Evolutionary conservation across 768 basidiomycete species (phyloP).

Genomic region (Xerocomellus amylosporus): DNA sequence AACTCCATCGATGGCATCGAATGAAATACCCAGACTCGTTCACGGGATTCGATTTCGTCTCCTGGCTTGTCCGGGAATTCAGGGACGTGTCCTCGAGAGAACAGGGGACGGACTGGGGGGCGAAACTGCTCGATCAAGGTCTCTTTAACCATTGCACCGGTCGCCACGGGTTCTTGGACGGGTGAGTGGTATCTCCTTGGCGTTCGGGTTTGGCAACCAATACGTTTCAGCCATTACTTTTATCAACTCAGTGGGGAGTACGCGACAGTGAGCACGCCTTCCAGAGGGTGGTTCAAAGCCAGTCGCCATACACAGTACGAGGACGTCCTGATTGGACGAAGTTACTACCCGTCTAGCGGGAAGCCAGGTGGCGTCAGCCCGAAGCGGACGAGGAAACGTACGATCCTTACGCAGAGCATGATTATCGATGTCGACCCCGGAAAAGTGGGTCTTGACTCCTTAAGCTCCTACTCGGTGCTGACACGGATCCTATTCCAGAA

Average conservation of each 20-base stretch:
- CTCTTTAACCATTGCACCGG: constrained; percentile 82
- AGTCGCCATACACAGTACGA: constrained; percentile 43
- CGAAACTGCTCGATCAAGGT: constrained; percentile 73
- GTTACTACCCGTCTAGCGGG: constrained; percentile 37
- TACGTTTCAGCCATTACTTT: constrained; percentile 69
- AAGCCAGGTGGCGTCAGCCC: constrained; percentile 38
- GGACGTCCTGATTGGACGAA: constrained; percentile 37
- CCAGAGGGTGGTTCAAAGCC: constrained; percentile 62
- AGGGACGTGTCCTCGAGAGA: constrained; percentile 81
- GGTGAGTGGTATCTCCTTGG: constrained; percentile 46
- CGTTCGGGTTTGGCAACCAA: constrained; percentile 3
- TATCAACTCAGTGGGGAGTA: constrained; percentile 82
- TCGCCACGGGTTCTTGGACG: constrained; percentile 82
- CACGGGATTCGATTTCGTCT: constrained; percentile 84
- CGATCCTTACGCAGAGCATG: constrained; percentile 85
- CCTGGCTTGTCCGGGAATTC: constrained; percentile 91
- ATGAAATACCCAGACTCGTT: constrained; percentile 76
- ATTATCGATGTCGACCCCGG: constrained; percentile 82
- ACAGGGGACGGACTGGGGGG: constrained; percentile 78
- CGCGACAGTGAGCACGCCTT: constrained; percentile 63
- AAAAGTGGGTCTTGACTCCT: constrained; percentile 47
- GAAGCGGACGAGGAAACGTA: constrained; percentile 52
- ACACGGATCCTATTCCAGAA: constrained; percentile 40
- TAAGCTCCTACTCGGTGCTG: constrained; percentile 1
- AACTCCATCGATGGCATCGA: constrained; percentile 81